These are phyloP conservation scores for Neobulgaria alba DNA, from an alignment of 2,329 filamentous ascomycete genomes.

Conservation along the genomic window DNA sequence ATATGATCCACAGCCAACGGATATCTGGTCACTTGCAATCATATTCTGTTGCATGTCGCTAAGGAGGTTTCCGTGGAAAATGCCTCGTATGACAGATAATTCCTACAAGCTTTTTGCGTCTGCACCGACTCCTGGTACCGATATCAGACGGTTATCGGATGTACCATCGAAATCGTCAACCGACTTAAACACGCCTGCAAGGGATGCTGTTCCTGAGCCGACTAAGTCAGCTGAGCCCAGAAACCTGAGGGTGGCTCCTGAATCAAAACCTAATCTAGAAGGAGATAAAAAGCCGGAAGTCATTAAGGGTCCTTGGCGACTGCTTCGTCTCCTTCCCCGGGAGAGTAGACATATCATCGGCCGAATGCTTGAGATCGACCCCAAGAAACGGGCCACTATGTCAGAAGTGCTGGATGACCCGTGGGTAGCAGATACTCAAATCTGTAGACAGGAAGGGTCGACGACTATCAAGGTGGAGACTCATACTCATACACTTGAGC, in stretches of 20 bases:
- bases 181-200: conserved; percentile 16
- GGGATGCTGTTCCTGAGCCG: conserved; percentile 14
- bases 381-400: conserved; percentile 73
- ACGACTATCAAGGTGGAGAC: conserved; percentile 63
- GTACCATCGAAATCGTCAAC: conserved; percentile 21
- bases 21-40: conserved; percentile 97
- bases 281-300: conserved; percentile 54
- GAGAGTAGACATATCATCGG: conserved; percentile 87
- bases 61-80: conserved; percentile 93
- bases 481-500: conserved; percentile 80
- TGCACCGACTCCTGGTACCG: conserved; percentile 63
- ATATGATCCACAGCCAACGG: conserved; percentile 88
- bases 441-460: conserved; percentile 79
- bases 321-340: conserved; percentile 76
- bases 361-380: conserved; percentile 85
- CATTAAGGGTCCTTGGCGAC: conserved; percentile 86
- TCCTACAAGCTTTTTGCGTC: conserved; percentile 91
- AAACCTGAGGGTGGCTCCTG: conserved; percentile 10
- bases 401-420: conserved; percentile 78
- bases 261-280: conserved; percentile 13
- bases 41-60: conserved; percentile 99
- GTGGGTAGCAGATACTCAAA: conserved; percentile 79
- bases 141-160: conserved; percentile 20
- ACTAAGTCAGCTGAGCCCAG: conserved; percentile 8
- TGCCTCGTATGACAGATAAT: conserved; percentile 83